These are phyloP conservation scores for Aegilops sharonensis DNA, from an alignment of 176 grass and related monocot genomes.

Conservation along the genomic window DNA sequence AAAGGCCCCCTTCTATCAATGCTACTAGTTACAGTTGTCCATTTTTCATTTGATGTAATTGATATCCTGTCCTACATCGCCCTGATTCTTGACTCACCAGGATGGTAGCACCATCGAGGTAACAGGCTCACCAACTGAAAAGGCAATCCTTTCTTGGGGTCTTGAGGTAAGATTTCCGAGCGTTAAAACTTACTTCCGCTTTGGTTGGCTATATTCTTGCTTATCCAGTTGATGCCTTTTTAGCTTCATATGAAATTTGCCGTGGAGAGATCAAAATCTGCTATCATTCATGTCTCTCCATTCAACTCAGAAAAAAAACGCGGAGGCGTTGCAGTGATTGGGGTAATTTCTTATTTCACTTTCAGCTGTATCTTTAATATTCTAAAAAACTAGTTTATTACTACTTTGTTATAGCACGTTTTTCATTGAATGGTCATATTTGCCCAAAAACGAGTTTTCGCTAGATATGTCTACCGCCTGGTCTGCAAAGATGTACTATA, in stretches of 20 bases:
- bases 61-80: background rate
- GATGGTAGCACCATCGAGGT: constrained; percentile 53
- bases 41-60: constrained; percentile 11
- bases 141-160: constrained; percentile 89
- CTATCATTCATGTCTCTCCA: constrained; percentile 77
- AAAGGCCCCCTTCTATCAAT: constrained; percentile 11
- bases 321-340: constrained; percentile 61
- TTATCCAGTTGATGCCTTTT: constrained; percentile 33
- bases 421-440: constrained; percentile 7
- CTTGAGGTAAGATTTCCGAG: constrained; percentile 54
- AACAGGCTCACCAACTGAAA: constrained; percentile 89
- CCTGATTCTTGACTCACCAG: constrained; percentile 45
- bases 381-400: background rate
- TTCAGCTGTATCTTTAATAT: constrained; percentile 11
- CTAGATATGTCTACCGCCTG: background rate
- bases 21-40: background rate
- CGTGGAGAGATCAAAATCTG: constrained; percentile 61
- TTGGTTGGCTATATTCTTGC: constrained; percentile 33
- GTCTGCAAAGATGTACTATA: background rate
- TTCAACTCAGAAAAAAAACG: constrained; percentile 95
- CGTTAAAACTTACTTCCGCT: background rate
- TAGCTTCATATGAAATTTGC: constrained; percentile 86
- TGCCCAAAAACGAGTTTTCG: background rate
- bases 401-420: constrained; percentile 1
- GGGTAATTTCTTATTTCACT: constrained; percentile 46